A percentile compares a stretch with the other conserved stretches of the same genome.
Evolutionary conservation across 257 asterid genomes (phyloP).

Genomic region (Solanum neorickii): DNA sequence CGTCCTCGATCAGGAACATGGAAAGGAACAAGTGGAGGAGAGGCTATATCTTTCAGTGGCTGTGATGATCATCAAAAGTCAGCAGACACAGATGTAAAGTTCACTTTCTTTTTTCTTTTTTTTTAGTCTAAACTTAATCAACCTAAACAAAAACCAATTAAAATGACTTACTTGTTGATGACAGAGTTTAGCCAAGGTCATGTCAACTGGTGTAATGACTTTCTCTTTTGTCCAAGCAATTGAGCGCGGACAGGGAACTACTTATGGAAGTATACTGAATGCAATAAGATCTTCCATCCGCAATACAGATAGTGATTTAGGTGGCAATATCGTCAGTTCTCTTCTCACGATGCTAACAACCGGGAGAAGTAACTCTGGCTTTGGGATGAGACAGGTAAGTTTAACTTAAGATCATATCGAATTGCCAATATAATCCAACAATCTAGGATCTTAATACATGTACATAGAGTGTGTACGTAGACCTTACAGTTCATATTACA

Average conservation of each 20-base stretch:
- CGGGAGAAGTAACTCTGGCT: conserved; percentile 54
- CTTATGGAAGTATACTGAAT: conserved; percentile 69
- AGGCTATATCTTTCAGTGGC: conserved; percentile 85
- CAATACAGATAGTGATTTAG: conserved; percentile 26
- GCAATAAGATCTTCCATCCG: conserved; percentile 75
- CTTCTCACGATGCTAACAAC: conserved; percentile 68
- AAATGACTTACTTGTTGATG: not conserved
- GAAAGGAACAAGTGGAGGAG: conserved; percentile 99
- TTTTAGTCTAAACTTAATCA: not conserved
- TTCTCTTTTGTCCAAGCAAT: conserved; percentile 84
- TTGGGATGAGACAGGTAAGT: conserved; percentile 44
- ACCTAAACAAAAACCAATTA: not conserved
- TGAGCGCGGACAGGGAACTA: conserved; percentile 60
- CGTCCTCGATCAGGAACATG: conserved; percentile 81
- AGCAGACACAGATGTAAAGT: conserved; percentile 70
- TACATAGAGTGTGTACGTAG: not conserved
- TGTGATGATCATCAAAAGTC: conserved; percentile 91
- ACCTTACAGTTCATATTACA: not conserved
- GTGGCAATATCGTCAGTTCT: conserved; percentile 42
- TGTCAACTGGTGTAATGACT: conserved; percentile 94
- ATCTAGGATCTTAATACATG: not conserved
- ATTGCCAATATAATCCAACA: not conserved
- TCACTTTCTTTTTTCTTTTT: not conserved
- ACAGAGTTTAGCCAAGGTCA: conserved; percentile 80
- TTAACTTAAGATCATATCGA: not conserved